Evolutionary conservation across 2,329 filamentous ascomycete genomes (phyloP), one percentile per base, ranked within the genome.

Genomic region (Teratosphaeriaceae sp.): DNA sequence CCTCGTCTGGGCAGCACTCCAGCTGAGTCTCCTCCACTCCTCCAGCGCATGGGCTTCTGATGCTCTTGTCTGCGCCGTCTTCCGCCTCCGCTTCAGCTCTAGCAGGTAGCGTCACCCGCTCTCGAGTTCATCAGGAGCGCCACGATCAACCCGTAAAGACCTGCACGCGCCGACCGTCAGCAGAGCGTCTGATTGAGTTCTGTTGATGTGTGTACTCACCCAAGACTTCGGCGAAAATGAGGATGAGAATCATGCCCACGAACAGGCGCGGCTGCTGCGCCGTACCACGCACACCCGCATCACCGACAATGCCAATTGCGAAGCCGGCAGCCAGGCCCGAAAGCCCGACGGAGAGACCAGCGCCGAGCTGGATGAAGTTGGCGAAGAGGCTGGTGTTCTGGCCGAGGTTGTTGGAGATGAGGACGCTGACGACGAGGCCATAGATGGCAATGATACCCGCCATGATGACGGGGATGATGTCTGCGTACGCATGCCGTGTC

Each of bases 381-480:
- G 68, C 62, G 63, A 70, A 74, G 30, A 74, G 67, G 30, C 71
- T 64, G 24, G 60, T 64, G 31, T 68, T 52, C 51, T 74, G 71
- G 40, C 58, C 59, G 43, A 74, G 65, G 50, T 72, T 66, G 66
- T 74, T 74, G 58, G 71, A 74, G 63, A 74, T 74, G 55, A 74
- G 58, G 58, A 74, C 71, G 34, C 70, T 73, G 40, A 74, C 71
- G 61, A 74, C 71, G 42, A 74, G 66, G 55, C 71, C 71, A 66
- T 74, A 98, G 70, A 98, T 97, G 85, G 88, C 92, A 73, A 98
- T 97, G 72, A 98, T 98, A 97, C 92, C 92, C 78, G 92, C 92
- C 92, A 98, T 98, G 82, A 98, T 95, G 72, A 97, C 92, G 67
- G 92, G 92, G 54, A 97, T 90, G 70, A 97, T 96, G 79, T 96